phyloP scores from a whole-genome alignment of 2,329 filamentous ascomycete genomes.

The Botrytis hyacinthi region DNA sequence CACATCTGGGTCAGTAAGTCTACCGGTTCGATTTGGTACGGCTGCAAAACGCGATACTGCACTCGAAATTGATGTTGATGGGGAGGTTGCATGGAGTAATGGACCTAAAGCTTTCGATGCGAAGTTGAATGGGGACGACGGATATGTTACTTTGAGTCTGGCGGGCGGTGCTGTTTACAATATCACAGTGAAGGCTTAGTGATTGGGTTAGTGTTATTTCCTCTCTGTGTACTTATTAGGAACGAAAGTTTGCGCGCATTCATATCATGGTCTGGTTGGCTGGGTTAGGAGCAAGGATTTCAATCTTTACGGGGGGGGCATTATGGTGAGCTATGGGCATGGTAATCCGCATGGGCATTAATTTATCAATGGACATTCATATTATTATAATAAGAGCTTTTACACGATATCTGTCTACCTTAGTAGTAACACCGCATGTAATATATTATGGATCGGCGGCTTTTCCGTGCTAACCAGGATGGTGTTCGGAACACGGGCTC shows the following conservation, averaged over 20 bases:
- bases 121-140: background rate
- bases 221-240: background rate
- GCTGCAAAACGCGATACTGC: background rate
- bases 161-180: background rate
- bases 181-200: background rate
- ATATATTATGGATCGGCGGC: background rate
- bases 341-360: background rate
- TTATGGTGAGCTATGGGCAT: background rate
- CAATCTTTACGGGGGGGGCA: too few species aligned
- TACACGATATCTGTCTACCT: background rate
- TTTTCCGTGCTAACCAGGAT: background rate
- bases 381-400: background rate
- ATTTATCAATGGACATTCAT: background rate
- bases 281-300: too few species aligned
- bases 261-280: background rate
- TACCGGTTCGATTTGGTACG: slow-evolving; percentile 27
- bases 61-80: slow-evolving; percentile 26
- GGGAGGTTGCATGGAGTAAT: slow-evolving; percentile 17
- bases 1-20: slow-evolving; percentile 28
- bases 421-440: background rate
- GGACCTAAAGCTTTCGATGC: slow-evolving; percentile 6
- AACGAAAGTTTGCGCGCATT: background rate
- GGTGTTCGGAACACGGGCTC: background rate
- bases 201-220: background rate
- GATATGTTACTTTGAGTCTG: slow-evolving; percentile 21